phyloP scores from a whole-genome alignment of 805 yeast species.

The Pichia insulana region DNA sequence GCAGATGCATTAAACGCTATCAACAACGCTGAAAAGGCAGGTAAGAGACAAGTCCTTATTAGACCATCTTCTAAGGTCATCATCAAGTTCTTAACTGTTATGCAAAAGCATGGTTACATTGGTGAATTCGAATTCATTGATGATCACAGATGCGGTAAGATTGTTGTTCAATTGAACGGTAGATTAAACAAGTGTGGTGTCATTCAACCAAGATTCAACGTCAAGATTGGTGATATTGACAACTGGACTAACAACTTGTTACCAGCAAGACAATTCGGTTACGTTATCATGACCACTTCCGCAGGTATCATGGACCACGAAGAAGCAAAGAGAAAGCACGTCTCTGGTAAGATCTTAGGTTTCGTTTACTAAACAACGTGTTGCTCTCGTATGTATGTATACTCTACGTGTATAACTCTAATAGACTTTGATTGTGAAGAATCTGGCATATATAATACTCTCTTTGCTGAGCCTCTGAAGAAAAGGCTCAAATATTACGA shows the following conservation, averaged over 20 bases:
- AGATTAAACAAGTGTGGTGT: constrained; percentile 99
- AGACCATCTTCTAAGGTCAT: constrained; percentile 98
- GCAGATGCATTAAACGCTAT: constrained; percentile 98
- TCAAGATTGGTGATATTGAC: constrained; percentile 89
- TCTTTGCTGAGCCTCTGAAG: too few species aligned
- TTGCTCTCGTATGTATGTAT: not conserved
- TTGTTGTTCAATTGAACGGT: constrained; percentile 94
- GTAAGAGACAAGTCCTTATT: constrained; percentile 96
- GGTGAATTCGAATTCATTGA: constrained; percentile 97
- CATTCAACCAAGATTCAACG: constrained; percentile 97
- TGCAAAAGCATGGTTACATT: constrained; percentile 97
- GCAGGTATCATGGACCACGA: constrained; percentile 99
- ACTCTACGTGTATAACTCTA: too few species aligned
- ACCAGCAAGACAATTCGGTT: constrained; percentile 99
- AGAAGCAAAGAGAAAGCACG: constrained; percentile 99
- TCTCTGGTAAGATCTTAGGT: constrained; percentile 97
- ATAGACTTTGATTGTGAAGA: too few species aligned
- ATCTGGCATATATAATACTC: too few species aligned
- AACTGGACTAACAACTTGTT: constrained; percentile 97
- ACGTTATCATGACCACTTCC: constrained; percentile 94
- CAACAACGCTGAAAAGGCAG: constrained; percentile 98
- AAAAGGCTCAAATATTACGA: too few species aligned
- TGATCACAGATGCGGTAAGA: constrained; percentile 98
- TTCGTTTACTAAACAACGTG: constrained; percentile 67
- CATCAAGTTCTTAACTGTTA: constrained; percentile 91